Conservation (phyloP, 306 rosid species). For the Malus orientalis region DNA sequence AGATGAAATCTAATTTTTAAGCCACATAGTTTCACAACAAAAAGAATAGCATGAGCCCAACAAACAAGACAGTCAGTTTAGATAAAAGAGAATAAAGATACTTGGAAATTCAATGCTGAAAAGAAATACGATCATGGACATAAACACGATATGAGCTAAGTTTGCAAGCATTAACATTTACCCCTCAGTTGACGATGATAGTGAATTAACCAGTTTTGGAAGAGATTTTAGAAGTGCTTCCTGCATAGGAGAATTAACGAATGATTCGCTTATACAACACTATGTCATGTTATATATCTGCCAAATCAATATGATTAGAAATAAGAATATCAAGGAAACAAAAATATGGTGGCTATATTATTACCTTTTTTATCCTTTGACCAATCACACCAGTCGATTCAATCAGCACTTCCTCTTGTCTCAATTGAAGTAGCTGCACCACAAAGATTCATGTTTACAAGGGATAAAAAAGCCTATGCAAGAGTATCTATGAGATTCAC, state of each 20-base stretch:
- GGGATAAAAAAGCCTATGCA: neutral
- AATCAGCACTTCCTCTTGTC: slow-evolving; percentile 65
- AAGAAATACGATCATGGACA: neutral
- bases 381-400: slow-evolving; percentile 97
- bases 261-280: neutral
- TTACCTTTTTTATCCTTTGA: slow-evolving; percentile 79
- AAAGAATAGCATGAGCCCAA: neutral
- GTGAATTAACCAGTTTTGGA: slow-evolving; percentile 54
- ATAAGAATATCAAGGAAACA: slow-evolving; percentile 2
- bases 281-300: neutral
- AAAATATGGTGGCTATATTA: neutral
- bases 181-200: slow-evolving; percentile 65
- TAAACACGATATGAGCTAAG: neutral
- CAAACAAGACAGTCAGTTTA: neutral
- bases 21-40: neutral
- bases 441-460: neutral
- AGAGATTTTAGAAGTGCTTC: slow-evolving; percentile 70
- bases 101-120: neutral
- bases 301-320: neutral
- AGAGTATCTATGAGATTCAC: neutral
- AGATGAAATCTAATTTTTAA: neutral
- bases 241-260: slow-evolving; percentile 39
- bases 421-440: slow-evolving; percentile 56
- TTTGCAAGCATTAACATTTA: slow-evolving; percentile 22
- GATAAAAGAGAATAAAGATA: neutral